These are phyloP conservation scores for Pyrenophora tritici-repentis DNA, from an alignment of 2,329 filamentous ascomycete genomes.

Conservation along the genomic window DNA sequence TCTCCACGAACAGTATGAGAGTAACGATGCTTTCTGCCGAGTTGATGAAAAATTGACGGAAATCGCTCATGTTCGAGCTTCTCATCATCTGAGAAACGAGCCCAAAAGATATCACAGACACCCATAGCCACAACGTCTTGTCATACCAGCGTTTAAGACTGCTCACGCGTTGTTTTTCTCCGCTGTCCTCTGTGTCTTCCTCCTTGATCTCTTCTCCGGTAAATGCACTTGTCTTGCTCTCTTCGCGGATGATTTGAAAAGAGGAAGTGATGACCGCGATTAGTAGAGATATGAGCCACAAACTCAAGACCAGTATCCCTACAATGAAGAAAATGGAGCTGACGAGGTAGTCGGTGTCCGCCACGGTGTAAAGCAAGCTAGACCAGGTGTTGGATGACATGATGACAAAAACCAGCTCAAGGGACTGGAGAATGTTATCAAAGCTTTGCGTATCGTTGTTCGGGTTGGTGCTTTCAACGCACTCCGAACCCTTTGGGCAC, in stretches of 20 bases:
- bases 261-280: constrained; percentile 98
- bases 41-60: constrained; percentile 68
- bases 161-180: constrained; percentile 50
- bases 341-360: constrained; percentile 86
- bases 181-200: constrained; percentile 38
- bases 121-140: constrained; percentile 77
- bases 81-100: constrained; percentile 79
- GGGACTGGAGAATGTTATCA: constrained; percentile 88
- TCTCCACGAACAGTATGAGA: constrained; percentile 77
- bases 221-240: constrained; percentile 92
- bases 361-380: constrained; percentile 91
- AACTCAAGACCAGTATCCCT: constrained; percentile 85
- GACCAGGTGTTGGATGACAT: constrained; percentile 99
- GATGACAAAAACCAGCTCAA: constrained; percentile 95
- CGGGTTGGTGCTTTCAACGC: constrained; percentile 78
- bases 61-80: constrained; percentile 73
- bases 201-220: constrained; percentile 67
- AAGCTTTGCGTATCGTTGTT: constrained; percentile 88
- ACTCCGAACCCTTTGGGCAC: constrained; percentile 82
- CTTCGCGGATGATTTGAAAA: constrained; percentile 96
- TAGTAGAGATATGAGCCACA: constrained; percentile 93
- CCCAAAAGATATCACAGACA: constrained; percentile 77
- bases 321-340: constrained; percentile 76
- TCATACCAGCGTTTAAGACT: constrained; percentile 73
- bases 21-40: constrained; percentile 77